Evolutionary conservation across 805 yeast species (phyloP), one percentile per base, ranked within the genome.

Genomic region (Pichia manshurica): DNA sequence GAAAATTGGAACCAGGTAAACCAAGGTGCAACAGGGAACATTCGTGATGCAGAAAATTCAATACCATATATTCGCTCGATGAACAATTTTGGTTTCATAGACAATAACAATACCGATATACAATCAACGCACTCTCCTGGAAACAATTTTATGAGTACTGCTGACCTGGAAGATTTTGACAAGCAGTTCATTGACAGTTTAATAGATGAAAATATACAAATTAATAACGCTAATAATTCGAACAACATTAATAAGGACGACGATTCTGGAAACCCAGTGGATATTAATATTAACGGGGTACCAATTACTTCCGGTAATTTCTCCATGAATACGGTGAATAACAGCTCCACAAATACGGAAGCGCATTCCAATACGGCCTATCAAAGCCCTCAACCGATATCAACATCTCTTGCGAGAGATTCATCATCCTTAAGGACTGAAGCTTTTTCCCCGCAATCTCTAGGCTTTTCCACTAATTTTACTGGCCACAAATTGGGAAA

Each of bases 381-480:
- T 20, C 45, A 36, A 25, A 45, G 48, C 36, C 46, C 46, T 3
- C 37, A 31, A 13, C 44, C 39, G 13, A 8, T 45, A 17, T 32
- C 51, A 3, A 22, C 31, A 15, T 35, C 47, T 10, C 13, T 44
- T 6, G 35, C 23, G 13, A 42, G 35, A n/a, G 29, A 36, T 16
- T 6, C 35, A 1, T 29, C 46, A 10, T 29, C 40, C 8, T 36
- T 44, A 12, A 44, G 47, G 41, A 38, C 23, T 20, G 58, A 55
- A 33, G 41, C 60, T 9, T 57, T 62, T 22, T 64, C 68, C 16
- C 68, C 67, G 1, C 55, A 56, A 16, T 48, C 62, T 2, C 54
- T 54, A 25, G 59, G 65, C 5, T 31, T 53, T 17, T 46, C 55
- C 10, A 28, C 43, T 6, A 43, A 28, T 33, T 38, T 52, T 23